Evolutionary conservation across 352 stramenopile species (phyloP), one percentile per base, ranked within the genome.

Genomic region (Phytopythium boreale): DNA sequence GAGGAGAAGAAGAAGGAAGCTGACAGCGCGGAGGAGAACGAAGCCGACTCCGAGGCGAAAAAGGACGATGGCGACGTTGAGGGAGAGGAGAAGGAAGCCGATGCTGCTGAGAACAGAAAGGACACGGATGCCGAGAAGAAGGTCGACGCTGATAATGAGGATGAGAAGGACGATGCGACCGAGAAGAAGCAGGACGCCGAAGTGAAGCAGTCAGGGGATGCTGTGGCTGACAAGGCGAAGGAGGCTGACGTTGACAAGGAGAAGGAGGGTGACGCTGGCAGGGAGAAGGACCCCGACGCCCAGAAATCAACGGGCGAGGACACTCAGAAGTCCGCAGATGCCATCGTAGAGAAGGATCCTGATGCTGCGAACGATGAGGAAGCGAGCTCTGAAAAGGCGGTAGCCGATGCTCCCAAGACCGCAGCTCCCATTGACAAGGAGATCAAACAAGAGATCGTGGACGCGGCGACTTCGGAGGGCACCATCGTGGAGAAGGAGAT

Each of bases 401-500:
- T 2, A 1, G 29, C n/a, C 7, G 39, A 31, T 53, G 34, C 8
- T 24, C 14, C 24, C 11, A 19, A 56, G 12, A 47, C 19, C 15
- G 19, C 5, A 22, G 26, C 43, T 41, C n/a, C 49, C 12, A 37
- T n/a, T 31, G 47, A 43, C n/a, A 46, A 44, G 20, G 57, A 56
- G 3, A 41, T 56, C 8, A 64, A 44, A 20, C 57, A 59, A 36
- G 59, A 50, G 34, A 58, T 36, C 4, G 26, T 46, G 15, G 39
- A 55, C n/a, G 43, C 36, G 10, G 36, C 31, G 19, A 41, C 9
- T 19, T 66, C 74, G 51, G 59, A 44, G 60, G 15, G 17, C 8
- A 56, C 62, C 26, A 60, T 34, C 22, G 55, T 37, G 14, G 67
- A 80, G 34, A 74, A 74, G 36, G 56, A 74, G 34, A 65, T 63